phyloP scores from a whole-genome alignment of 108 stramenopile species.

The Nitzschia sp. region DNA sequence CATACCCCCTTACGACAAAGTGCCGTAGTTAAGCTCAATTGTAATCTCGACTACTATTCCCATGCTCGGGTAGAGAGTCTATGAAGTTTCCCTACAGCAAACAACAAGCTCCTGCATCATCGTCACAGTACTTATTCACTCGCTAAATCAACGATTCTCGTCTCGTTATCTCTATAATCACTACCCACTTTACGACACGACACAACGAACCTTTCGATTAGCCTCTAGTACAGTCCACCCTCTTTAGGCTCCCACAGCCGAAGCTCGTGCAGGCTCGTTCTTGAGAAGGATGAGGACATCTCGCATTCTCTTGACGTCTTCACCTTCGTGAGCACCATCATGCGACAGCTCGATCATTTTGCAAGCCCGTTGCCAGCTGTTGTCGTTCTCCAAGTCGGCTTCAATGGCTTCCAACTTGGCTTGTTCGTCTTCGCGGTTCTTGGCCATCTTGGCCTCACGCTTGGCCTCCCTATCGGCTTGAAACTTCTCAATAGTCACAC shows the following conservation, averaged over 20 bases:
- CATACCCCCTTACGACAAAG: too few species aligned
- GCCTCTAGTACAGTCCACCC: too few species aligned
- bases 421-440: constrained; percentile 88
- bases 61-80: too few species aligned
- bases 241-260: constrained; percentile 51
- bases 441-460: constrained; percentile 75
- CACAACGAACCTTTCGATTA: not conserved
- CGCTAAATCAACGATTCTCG: constrained; percentile 5
- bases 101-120: too few species aligned
- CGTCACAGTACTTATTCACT: too few species aligned
- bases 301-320: constrained; percentile 79
- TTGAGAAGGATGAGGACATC: constrained; percentile 83
- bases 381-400: constrained; percentile 91
- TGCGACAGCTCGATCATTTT: constrained; percentile 87
- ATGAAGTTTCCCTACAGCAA: too few species aligned
- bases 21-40: too few species aligned
- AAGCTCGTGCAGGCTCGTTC: constrained; percentile 78
- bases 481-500: constrained; percentile 61
- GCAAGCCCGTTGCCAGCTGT: constrained; percentile 85
- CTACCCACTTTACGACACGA: too few species aligned
- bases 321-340: constrained; percentile 58
- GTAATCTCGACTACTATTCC: too few species aligned
- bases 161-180: too few species aligned
- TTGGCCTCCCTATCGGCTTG: constrained; percentile 63
- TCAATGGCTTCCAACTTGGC: constrained; percentile 91